Percentiles rank a stretch among this genome's conserved stretches.
phyloP scores from a whole-genome alignment of 2,329 filamentous ascomycete genomes.

The Graphium sp. region DNA sequence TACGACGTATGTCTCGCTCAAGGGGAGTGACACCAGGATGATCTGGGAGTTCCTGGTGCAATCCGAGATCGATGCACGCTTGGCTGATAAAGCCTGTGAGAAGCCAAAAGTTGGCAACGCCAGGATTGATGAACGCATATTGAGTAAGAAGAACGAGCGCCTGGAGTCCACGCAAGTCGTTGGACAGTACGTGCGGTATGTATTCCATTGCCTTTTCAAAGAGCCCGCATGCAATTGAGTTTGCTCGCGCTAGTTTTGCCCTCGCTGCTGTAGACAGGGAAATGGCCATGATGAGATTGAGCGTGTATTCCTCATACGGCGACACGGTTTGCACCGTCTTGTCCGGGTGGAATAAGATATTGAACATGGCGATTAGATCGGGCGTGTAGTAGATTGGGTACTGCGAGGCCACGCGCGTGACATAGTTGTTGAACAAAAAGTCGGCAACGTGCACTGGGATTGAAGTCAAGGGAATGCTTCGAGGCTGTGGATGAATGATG shows the following conservation, averaged over 20 bases:
- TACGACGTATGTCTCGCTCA: neutral
- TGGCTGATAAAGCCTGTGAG: constrained; percentile 2
- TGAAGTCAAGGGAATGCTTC: neutral
- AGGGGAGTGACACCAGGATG: neutral
- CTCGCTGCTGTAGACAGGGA: constrained; percentile 1
- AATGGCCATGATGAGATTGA: constrained; percentile 2
- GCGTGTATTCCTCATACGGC: constrained; percentile 1
- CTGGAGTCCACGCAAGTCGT: constrained; percentile 1
- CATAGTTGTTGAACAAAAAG: constrained; percentile 2
- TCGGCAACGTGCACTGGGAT: constrained; percentile 1
- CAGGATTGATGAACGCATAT: constrained; percentile 1
- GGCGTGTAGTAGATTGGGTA: constrained; percentile 1
- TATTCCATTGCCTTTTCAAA: constrained; percentile 1
- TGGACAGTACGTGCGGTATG: neutral
- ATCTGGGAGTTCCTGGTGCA: constrained; percentile 1
- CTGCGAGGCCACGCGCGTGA: neutral
- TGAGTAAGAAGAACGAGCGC: constrained; percentile 1
- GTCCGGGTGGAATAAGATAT: neutral
- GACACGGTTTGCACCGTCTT: neutral
- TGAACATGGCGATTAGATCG: neutral
- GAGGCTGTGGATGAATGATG: neutral
- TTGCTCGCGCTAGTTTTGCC: constrained; percentile 1
- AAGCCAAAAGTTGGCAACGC: constrained; percentile 1
- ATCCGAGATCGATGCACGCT: constrained; percentile 1
- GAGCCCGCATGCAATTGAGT: neutral